A percentile compares a stretch with the other conserved stretches of the same genome.
Evolutionary conservation across 208 protist genomes (phyloP).

Genomic region (Trypanosoma scelopori): DNA sequence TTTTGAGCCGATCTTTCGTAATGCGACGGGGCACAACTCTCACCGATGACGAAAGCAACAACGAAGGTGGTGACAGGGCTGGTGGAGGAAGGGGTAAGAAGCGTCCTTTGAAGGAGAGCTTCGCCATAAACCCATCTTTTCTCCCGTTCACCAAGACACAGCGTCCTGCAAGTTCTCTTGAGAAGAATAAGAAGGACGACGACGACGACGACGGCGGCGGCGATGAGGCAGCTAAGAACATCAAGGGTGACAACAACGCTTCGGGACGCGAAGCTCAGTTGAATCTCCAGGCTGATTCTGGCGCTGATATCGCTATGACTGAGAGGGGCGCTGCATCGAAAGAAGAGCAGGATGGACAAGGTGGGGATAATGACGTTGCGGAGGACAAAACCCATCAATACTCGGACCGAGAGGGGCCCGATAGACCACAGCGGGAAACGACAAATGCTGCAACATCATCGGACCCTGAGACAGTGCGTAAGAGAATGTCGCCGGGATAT

Average conservation of each 20-base stretch:
- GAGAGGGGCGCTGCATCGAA: not conserved
- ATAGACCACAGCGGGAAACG: not conserved
- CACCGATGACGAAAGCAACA: constrained; percentile 1
- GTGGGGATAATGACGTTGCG: constrained; percentile 1
- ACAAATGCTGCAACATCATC: not conserved
- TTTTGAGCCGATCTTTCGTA: constrained; percentile 26
- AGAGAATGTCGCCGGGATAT: not conserved
- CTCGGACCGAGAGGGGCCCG: not conserved
- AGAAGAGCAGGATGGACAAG: not conserved
- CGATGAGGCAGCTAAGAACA: constrained; percentile 5
- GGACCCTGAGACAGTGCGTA: constrained; percentile 7
- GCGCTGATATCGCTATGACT: too few species aligned
- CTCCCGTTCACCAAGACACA: not conserved
- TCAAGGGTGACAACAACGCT: constrained; percentile 1
- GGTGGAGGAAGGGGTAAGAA: constrained; percentile 25
- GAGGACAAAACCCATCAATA: not conserved
- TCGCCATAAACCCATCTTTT: constrained; percentile 7
- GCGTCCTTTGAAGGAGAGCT: not conserved
- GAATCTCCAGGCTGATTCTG: too few species aligned
- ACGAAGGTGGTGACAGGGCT: constrained; percentile 19
- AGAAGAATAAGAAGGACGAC: not conserved
- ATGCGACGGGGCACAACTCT: not conserved
- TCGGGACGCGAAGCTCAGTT: too few species aligned
- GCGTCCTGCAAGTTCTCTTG: not conserved
- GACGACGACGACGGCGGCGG: constrained; percentile 14